A percentile compares a stretch with the other conserved stretches of the same genome.
These are phyloP conservation scores for Phlebiopsis gigantea DNA, from an alignment of 768 basidiomycete species.

Conservation along the genomic window DNA sequence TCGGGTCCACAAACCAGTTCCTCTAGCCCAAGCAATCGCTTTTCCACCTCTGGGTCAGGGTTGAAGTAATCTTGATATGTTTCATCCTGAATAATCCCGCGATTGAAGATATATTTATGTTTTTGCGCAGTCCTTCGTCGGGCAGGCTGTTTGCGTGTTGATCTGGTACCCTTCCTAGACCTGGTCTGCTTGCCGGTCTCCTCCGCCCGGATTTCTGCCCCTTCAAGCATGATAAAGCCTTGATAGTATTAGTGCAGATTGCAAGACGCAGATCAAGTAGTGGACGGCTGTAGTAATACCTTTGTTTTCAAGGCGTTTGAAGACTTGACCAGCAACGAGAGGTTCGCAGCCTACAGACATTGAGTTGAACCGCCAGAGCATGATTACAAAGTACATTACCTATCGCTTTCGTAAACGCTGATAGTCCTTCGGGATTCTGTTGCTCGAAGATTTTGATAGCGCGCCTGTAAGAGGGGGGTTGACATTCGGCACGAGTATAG, in stretches of 20 bases:
- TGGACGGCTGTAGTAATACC: conserved; percentile 32
- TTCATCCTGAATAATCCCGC: conserved; percentile 34
- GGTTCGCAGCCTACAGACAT: conserved; percentile 43
- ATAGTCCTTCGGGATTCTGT: conserved; percentile 33
- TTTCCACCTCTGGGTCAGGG: conserved; percentile 54
- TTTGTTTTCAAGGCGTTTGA: conserved; percentile 67
- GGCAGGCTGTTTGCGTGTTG: conserved; percentile 33
- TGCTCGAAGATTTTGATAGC: conserved; percentile 67
- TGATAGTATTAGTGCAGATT: neutral
- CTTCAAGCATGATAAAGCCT: conserved; percentile 61
- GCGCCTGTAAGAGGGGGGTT: conserved; percentile 34
- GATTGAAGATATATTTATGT: conserved; percentile 53
- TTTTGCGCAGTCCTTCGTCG: conserved; percentile 49
- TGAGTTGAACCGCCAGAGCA: neutral
- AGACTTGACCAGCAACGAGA: conserved; percentile 52
- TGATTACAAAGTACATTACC: conserved; percentile 37
- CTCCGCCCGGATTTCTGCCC: conserved; percentile 40
- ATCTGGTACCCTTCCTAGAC: conserved; percentile 27
- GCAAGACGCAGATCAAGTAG: no score
- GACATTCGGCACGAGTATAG: neutral
- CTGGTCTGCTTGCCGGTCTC: conserved; percentile 22
- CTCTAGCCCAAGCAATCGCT: conserved; percentile 52
- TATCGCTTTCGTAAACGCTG: conserved; percentile 55
- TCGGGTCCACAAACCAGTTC: conserved; percentile 41
- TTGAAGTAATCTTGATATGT: conserved; percentile 68